Evolutionary conservation across 208 protist genomes (phyloP).

Genomic region (Giardia duodenalis): DNA sequence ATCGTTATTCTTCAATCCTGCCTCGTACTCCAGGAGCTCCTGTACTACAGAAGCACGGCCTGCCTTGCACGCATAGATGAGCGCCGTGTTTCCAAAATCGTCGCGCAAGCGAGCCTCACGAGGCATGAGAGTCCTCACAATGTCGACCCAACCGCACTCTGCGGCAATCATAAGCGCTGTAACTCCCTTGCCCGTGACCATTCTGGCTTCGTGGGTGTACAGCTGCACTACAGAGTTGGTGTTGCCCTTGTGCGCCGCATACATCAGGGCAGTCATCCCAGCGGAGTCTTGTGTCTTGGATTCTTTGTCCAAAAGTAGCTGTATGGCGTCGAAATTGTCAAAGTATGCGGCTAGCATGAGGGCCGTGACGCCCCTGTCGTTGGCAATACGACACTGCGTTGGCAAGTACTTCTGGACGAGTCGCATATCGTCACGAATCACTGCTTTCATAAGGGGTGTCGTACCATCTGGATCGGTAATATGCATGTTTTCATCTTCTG

Average conservation of each 20-base stretch:
- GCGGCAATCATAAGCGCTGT: neutral
- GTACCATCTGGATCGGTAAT: neutral
- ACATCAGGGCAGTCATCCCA: constrained; percentile 17
- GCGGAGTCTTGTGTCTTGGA: neutral
- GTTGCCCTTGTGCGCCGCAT: neutral
- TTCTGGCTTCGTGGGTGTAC: neutral
- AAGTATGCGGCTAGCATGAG: neutral
- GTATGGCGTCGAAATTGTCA: neutral
- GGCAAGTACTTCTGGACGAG: neutral
- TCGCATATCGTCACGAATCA: neutral
- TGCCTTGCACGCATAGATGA: neutral
- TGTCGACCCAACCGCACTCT: neutral
- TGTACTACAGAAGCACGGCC: neutral
- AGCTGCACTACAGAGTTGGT: neutral
- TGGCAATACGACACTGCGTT: neutral
- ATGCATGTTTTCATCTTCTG: neutral
- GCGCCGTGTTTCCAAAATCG: neutral
- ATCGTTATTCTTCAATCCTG: neutral
- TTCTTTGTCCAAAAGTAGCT: neutral
- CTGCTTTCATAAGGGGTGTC: neutral
- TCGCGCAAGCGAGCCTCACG: neutral
- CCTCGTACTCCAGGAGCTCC: neutral
- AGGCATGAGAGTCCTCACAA: neutral
- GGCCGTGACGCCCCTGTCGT: neutral
- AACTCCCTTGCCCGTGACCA: neutral